Evolutionary conservation across 2,329 filamentous ascomycete species (phyloP).

Genomic region (Gremmenia infestans): DNA sequence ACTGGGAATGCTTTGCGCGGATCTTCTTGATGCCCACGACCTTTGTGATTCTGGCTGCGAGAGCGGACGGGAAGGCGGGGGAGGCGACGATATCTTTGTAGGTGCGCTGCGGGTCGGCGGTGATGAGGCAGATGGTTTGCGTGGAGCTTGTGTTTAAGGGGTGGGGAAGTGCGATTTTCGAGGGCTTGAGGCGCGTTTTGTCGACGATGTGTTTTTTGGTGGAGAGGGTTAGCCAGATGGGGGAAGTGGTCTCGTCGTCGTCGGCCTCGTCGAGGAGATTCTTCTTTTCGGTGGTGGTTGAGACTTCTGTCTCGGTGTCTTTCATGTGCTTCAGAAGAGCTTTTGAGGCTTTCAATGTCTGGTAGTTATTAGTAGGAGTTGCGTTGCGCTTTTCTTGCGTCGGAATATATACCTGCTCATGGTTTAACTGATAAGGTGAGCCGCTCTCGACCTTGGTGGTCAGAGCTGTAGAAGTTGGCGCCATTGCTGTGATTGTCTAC

Average conservation of each 20-base stretch:
- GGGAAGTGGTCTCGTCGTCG: slow-evolving; percentile 41
- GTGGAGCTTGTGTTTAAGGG: slow-evolving; percentile 63
- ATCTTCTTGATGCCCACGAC: slow-evolving; percentile 82
- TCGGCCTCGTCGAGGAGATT: slow-evolving; percentile 47
- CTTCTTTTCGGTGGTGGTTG: slow-evolving; percentile 44
- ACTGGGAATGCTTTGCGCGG: slow-evolving; percentile 83
- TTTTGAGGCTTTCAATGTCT: slow-evolving; percentile 59
- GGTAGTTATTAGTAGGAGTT: slow-evolving; percentile 7
- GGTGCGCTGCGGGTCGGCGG: slow-evolving; percentile 71
- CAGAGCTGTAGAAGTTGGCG: slow-evolving; percentile 25
- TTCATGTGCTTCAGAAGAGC: slow-evolving; percentile 59
- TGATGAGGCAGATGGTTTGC: slow-evolving; percentile 79
- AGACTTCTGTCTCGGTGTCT: slow-evolving; percentile 45
- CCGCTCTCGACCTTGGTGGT: slow-evolving; percentile 31
- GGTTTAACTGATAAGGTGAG: slow-evolving; percentile 31
- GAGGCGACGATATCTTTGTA: slow-evolving; percentile 86
- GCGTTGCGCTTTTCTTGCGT: background rate
- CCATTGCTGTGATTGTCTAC: slow-evolving; percentile 19
- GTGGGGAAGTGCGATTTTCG: slow-evolving; percentile 75
- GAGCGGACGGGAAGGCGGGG: slow-evolving; percentile 62
- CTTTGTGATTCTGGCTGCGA: slow-evolving; percentile 63
- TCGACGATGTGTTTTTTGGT: slow-evolving; percentile 65
- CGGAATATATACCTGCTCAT: slow-evolving; percentile 26
- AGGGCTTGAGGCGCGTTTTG: slow-evolving; percentile 74
- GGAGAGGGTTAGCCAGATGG: slow-evolving; percentile 58